Base-by-base conservation (phyloP, 306 rosid genomes). In the Cicer judaicum region DNA sequence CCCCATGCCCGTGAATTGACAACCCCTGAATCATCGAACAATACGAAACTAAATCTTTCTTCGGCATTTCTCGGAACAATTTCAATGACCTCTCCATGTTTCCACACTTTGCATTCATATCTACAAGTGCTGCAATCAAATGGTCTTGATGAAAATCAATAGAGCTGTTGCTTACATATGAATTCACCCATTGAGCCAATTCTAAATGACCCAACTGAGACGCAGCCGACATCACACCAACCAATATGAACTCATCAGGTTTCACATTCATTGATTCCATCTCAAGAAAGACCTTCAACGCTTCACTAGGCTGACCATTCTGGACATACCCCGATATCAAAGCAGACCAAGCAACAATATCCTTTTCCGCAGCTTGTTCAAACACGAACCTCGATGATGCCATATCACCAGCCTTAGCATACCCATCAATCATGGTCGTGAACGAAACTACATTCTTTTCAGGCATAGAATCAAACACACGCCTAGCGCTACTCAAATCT, bases 91-190 rank as follows among this genome's bases (percentile, higher is more conserved):
- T 80, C 39, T 87, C 91, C 81, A 92, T 80, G 84, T 92, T 92
- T 40, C 97, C 96, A 18, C 92, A 87, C 80, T 92, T 92, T 0
- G 92, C 96, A 88, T 88, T 89, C 97, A 92, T 88, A 79, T 92
- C 96, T 41, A 87, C 71, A 60, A 90, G 92, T 63, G 97, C 91
- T 12, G 92, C 82, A 39, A 59, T 69, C 59, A 92, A 86, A 75
- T 87, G 96, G 48, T 85, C 76, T 60, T 77, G 86, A 49, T 29
- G 68, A 80, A 85, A 64, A 80, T 88, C 78, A 59, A 81, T 68
- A 52, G 65, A 61, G 71, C 78, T 84, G 12, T 65, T 70, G 55
- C 77, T 62, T 74, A 87, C 83, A 67, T 79, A 88, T 67, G 84
- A 81, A 80, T 88, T 91, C 56, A 88, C 85, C 89, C 96, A 84